Evolutionary conservation across 305 asterid genomes (phyloP), one percentile per base, ranked within the genome.

Genomic region (Fraxinus albicans): DNA sequence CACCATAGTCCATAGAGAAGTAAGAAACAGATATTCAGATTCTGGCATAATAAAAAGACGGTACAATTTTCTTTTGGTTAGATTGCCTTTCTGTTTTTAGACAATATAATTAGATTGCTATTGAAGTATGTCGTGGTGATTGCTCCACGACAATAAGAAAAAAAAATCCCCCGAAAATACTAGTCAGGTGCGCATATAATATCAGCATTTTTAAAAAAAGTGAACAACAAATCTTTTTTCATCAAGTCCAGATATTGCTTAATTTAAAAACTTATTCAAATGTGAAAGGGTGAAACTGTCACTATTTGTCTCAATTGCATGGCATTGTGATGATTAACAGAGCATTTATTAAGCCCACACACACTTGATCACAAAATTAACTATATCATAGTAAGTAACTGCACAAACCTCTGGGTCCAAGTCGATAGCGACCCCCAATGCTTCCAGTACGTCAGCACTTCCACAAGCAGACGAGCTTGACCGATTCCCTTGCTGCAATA

Each of bases 401-500:
- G 73, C 27, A 83, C 88, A 55, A 80, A 92, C 98, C 97, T 92
- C 92, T 17, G 97, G 92, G 53, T 88, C 92, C 79, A 91, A 65
- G 73, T 89, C 92, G 83, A 94, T 91, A 76, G 89, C 91, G 29
- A 93, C 90, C 0, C 97, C 98, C 27, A 94, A 82, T 75, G 88
- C 94, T 91, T 94, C 97, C 80, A 94, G 84, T 53, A 94, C 97
- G 83, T 93, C 97, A 0, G 97, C 98, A 58, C 98, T 94, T 47
- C 97, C 98, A 88, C 98, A 94, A 72, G 98, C 92, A 9, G 98
- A 93, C 33, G 98, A 94, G 85, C 97, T 94, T n/a, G 97, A 94
- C 69, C 98, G 89, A 58, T 87, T 93, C 81, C 98, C 98, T 94
- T 94, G 98, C 98, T 94, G 89, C 83, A 79, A 75, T 58, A 47